phyloP scores from a whole-genome alignment of 1,284 basidiomycete species.

The Agaricales sp. region DNA sequence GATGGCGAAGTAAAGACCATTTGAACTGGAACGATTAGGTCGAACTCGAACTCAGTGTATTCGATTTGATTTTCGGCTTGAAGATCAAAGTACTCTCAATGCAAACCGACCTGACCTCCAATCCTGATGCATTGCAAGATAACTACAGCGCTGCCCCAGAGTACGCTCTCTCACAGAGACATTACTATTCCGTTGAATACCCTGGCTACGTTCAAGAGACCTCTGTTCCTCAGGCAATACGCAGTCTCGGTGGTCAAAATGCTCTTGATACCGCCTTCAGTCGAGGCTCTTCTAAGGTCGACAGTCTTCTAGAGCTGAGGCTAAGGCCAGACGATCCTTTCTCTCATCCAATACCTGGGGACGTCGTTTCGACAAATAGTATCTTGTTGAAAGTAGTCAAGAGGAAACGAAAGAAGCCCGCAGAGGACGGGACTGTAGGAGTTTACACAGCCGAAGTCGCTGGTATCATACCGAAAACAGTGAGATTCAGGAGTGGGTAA shows the following conservation, averaged over 20 bases:
- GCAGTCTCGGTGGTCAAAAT: constrained; percentile 56
- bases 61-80: too few relatives aligned
- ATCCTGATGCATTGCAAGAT: too few relatives aligned
- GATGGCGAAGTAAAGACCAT: too few relatives aligned
- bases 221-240: constrained; percentile 56
- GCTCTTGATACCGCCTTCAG: constrained; percentile 69
- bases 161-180: constrained; percentile 43
- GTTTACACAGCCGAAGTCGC: constrained; percentile 75
- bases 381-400: constrained; percentile 75
- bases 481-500: constrained; percentile 78
- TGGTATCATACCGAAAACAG: constrained; percentile 73
- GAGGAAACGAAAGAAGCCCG: constrained; percentile 39
- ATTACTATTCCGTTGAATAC: constrained; percentile 81
- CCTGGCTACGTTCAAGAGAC: constrained; percentile 69
- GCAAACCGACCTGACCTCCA: too few relatives aligned
- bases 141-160: constrained; percentile 28
- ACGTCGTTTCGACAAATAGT: constrained; percentile 66
- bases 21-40: too few relatives aligned
- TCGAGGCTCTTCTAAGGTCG: constrained; percentile 44
- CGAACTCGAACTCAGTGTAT: too few relatives aligned
- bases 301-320: constrained; percentile 62
- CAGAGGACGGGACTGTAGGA: constrained; percentile 37
- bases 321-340: constrained; percentile 66
- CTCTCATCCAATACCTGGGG: constrained; percentile 74
- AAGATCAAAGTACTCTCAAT: too few relatives aligned